Base-by-base conservation (phyloP, 345 rosid species). In the Lumnitzera racemosa region DNA sequence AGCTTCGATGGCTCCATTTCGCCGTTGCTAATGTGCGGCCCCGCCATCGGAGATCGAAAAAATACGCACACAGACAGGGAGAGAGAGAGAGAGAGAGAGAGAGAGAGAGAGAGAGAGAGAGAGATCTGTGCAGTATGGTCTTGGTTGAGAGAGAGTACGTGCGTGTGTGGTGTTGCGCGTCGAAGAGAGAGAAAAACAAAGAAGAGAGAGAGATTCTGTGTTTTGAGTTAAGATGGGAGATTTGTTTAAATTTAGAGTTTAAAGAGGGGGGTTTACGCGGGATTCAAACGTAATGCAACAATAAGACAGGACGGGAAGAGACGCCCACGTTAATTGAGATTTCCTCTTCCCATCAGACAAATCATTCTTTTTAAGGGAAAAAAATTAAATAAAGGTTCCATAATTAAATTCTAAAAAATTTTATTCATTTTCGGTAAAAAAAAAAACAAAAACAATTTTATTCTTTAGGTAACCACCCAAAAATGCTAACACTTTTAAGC, bases 11-110 rank as follows among this genome's bases (percentile, higher is more conserved):
- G 55, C 65, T 63, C 69, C 12, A 61, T 61, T 5, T 76, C 78
- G 59, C 77, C 79, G 73, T 69, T 69, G 80, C 59, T 36, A 51
- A 58, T 58, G 54, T 53, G 23, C 54, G 67, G 58, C 67, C 62
- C 57, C 55, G 70, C 76, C 80, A 77, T 77, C 25, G 24, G 66
- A 62, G 72, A 73, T 72, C 70, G 56, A 36, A 53, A 49, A 63
- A 49, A 51, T 47, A 31, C 51, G 49, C n/a, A 41, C 46, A 24
- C 59, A 46, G 43, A 46, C 59, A 41, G 55, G 48, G 59, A 57
- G 66, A 53, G 51, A 63, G 53, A 63, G 65, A 2, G 25, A 9
- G 46, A 41, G 55, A 51, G 59, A 57, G 66, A 53, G 51, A 63
- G 53, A 63, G 65, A 2, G 25, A 9, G 46, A 20, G 24, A 46